Evolutionary conservation across 1,284 basidiomycete genomes (phyloP), one percentile per base, ranked within the genome.

Genomic region (Rhizoctonia solani): DNA sequence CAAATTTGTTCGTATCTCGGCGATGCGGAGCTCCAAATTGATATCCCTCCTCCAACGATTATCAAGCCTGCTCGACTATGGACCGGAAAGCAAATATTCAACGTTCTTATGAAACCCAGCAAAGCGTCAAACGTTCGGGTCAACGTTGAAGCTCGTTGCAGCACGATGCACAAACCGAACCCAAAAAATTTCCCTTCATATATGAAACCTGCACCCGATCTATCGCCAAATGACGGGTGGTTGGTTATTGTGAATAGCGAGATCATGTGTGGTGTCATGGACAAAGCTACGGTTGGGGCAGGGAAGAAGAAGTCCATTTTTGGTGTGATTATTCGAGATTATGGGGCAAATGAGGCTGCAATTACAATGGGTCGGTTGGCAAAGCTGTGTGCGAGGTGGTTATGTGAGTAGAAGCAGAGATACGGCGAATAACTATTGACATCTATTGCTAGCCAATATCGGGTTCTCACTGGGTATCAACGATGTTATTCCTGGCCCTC

Each of bases 261-360:
- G 78, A 95, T 99, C 75, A 98, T 99, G 93, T 98, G 96, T 74
- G 97, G 97, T 55, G 92, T 96, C 8, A 97, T 99, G 86, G 97
- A 99, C 81, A 99, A 99, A 81, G 93, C 93, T 21, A 98, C 95
- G 0, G 92, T 99, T 4, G 97, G 97, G 68, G 93, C 94, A 74
- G 97, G 97, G 66, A 99, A 99, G 85, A 99, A 99, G 83, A 98
- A 98, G 77, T 98, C 94, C 1, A 93, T 99, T 39, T 99, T 99
- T 74, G 96, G 96, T 71, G 93, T 98, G 56, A 98, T 99, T 73
- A 85, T 98, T 79, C 85, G 97, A 69, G 97, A 99, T 78, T 99
- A 97, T 77, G 97, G 97, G 6, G 85, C 93, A 1, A 89, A 98
- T 74, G 95, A 95, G 75, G 96, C 97, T 0, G 93, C 95, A 0